phyloP scores from a whole-genome alignment of 164 flowering plant species.

The Stephania yunnanensis region DNA sequence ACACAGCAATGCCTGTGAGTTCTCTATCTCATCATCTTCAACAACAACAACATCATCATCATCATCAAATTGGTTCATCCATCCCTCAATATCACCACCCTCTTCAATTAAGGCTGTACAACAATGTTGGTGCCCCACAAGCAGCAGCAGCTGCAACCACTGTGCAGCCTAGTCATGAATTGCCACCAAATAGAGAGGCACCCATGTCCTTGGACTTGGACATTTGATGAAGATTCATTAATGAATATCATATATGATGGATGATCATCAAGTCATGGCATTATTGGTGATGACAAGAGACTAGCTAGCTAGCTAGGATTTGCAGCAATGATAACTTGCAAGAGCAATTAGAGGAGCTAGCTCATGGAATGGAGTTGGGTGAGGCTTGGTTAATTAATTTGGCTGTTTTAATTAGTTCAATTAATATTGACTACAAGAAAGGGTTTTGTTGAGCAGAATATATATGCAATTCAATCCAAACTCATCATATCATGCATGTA shows the following conservation, averaged over 20 bases:
- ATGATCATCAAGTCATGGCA: no score
- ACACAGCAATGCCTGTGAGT: conserved; percentile 13
- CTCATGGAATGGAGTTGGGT: conserved; percentile 4
- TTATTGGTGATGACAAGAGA: background rate
- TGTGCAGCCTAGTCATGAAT: conserved; percentile 5
- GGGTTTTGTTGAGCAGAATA: background rate
- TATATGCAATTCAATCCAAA: background rate
- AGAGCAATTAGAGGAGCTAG: background rate
- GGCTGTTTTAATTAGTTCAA: background rate
- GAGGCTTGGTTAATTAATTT: background rate
- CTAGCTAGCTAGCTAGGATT: no score
- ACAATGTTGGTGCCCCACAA: conserved; percentile 13
- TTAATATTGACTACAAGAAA: background rate
- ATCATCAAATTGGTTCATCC: background rate
- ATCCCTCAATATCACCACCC: background rate
- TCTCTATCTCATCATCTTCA: conserved; percentile 7
- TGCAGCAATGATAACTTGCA: background rate
- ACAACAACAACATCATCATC: no score
- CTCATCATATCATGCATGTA: no score
- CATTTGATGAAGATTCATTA: conserved; percentile 1
- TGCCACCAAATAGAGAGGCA: conserved; percentile 19
- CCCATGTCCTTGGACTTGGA: conserved; percentile 36
- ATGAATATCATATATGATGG: no score
- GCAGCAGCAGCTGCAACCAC: conserved; percentile 1
- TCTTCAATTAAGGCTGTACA: conserved; percentile 24